These are phyloP conservation scores for Aureobasidium sp. DNA, from an alignment of 2,329 filamentous ascomycete species.

Conservation along the genomic window DNA sequence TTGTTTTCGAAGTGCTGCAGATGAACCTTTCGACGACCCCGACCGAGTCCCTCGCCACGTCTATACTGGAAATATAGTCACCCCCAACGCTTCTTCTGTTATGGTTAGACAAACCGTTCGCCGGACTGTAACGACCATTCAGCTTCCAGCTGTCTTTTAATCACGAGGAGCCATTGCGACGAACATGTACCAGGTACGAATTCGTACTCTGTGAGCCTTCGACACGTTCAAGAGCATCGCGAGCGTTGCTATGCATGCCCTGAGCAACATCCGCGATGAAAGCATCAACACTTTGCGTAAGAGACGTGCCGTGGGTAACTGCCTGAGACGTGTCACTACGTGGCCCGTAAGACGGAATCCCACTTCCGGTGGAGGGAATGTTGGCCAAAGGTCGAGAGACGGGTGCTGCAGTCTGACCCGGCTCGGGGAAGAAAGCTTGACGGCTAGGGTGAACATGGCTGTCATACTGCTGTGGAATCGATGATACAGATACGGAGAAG, in stretches of 20 bases:
- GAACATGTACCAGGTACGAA: background rate
- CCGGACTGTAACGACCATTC: no score
- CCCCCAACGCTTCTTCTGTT: background rate
- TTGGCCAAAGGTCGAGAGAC: background rate
- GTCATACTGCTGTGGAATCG: background rate
- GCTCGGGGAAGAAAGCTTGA: background rate
- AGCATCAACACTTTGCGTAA: background rate
- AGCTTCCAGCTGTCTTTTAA: no score
- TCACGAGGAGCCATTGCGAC: background rate
- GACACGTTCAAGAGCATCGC: background rate
- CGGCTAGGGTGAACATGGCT: background rate
- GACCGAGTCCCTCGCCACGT: no score
- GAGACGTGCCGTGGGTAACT: background rate
- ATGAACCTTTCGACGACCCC: no score
- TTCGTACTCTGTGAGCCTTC: background rate
- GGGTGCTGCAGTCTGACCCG: background rate
- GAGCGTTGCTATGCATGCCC: background rate
- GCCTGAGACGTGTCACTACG: background rate
- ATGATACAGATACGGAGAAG: background rate
- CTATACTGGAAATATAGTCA: background rate
- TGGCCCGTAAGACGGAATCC: background rate
- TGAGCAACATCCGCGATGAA: background rate
- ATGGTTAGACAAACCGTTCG: no score
- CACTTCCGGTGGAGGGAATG: background rate
- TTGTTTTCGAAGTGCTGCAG: no score